These are phyloP conservation scores for Penicillium bovifimosum DNA, from an alignment of 495 filamentous ascomycete species.

Conservation along the genomic window DNA sequence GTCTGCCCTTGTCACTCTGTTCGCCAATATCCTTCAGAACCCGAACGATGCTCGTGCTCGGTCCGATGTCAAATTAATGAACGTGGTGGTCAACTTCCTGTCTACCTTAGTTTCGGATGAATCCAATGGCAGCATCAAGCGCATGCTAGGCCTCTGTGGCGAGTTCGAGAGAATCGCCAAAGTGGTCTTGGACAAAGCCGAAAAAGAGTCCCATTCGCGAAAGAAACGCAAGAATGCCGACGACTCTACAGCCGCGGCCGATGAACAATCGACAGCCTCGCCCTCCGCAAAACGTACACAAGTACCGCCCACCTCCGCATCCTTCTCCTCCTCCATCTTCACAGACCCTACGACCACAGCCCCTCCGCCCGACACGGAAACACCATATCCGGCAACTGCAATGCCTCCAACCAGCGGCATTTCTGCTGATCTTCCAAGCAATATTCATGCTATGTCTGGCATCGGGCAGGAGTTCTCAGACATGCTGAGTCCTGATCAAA, in stretches of 20 bases:
- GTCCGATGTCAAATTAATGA: constrained; percentile 87
- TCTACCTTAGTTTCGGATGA: constrained; percentile 68
- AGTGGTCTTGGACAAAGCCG: constrained; percentile 84
- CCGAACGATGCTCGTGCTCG: constrained; percentile 83
- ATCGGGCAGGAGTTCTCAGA: constrained; percentile 36
- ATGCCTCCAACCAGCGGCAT: constrained; percentile 29
- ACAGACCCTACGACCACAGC: constrained; percentile 23
- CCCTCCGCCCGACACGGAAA: constrained; percentile 22
- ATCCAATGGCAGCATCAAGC: constrained; percentile 78
- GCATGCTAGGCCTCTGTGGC: constrained; percentile 87
- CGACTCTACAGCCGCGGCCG: constrained; percentile 21
- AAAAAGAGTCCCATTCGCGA: constrained; percentile 69
- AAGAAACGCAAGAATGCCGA: constrained; percentile 70
- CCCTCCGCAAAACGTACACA: constrained; percentile 22
- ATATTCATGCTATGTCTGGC: constrained; percentile 30
- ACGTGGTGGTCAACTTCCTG: constrained; percentile 84
- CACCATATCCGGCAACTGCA: constrained; percentile 27
- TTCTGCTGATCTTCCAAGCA: constrained; percentile 21
- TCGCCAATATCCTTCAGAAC: constrained; percentile 96
- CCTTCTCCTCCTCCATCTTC: constrained; percentile 34
- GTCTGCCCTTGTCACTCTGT: constrained; percentile 89
- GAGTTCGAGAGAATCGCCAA: constrained; percentile 95
- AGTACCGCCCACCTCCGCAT: constrained; percentile 22
- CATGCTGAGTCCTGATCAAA: constrained; percentile 37
- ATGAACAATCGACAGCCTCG: constrained; percentile 22